Evolutionary conservation across 75 land plant species (phyloP), one percentile per base, ranked within the genome.

Genomic region (Picea glauca): DNA sequence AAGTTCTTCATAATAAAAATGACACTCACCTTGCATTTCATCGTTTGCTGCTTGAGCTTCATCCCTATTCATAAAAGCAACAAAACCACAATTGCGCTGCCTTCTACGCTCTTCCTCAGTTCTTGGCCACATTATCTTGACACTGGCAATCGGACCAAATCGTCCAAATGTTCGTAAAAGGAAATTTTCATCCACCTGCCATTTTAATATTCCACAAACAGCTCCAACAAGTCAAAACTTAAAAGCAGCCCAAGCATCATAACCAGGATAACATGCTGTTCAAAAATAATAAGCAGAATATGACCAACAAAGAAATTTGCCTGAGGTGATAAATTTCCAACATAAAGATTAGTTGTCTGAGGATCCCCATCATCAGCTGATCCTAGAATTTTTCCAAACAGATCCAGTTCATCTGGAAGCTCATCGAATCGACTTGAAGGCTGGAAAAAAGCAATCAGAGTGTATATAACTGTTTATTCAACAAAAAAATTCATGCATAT

Each of bases 21-120:
- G 40, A 0, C 26, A 43, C 56, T 14, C 58, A 87, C 88, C 88
- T 86, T 87, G 88, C 88, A 87, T 87, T 76, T 87, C 88, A 81
- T 87, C 88, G 64, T 85, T 87, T 18, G 88, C 88, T 62, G 88
- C 88, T 62, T 87, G 88, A 35, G 88, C 88, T 72, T 87, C 88
- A 26, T 64, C 76, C 61, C 88, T 83, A 60, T 82, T 85, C 88
- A 87, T 87, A 76, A 87, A 87, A 7, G 88, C 88, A 78, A 87
- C 88, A 87, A 87, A 87, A 32, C 88, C 88, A 85, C 88, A 87
- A 85, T 87, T 87, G 0, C 88, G 80, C 57, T 87, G 88, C 83
- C 88, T 62, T 63, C 88, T 73, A 21, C 88, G 77, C 78, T 87
- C 88, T 70, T 87, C 88, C 56, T 87, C 88, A 38, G 88, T 87